Evolutionary conservation across 805 yeast genomes (phyloP).

Genomic region (Metschnikowia dekortorum): DNA sequence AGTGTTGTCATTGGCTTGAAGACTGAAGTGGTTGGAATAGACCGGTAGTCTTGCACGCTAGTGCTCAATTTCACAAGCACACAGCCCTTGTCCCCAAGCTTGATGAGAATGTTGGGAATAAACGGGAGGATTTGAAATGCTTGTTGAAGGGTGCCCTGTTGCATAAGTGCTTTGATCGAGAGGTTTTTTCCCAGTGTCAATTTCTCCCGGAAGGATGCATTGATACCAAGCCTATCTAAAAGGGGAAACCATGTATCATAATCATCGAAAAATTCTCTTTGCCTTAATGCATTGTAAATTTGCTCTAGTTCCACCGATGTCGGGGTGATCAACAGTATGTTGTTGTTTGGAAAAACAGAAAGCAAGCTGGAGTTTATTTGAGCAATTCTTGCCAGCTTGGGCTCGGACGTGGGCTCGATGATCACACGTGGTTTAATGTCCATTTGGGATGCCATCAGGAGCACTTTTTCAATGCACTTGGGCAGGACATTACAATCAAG

Average conservation of each 20-base stretch:
- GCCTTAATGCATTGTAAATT: constrained; percentile 48
- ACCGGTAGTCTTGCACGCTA: constrained; percentile 26
- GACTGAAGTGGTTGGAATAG: constrained; percentile 30
- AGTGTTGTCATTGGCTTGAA: constrained; percentile 23
- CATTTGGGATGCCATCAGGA: constrained; percentile 1
- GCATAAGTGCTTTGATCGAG: constrained; percentile 23
- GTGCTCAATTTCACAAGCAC: constrained; percentile 36
- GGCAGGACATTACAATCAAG: constrained; percentile 66
- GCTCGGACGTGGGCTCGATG: constrained; percentile 74
- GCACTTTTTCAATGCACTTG: constrained; percentile 27
- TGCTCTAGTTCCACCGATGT: constrained; percentile 58
- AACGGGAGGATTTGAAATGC: constrained; percentile 71
- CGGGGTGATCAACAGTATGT: constrained; percentile 56
- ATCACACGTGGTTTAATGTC: constrained; percentile 32
- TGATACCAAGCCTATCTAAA: constrained; percentile 55
- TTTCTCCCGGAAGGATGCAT: constrained; percentile 42
- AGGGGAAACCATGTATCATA: constrained; percentile 70
- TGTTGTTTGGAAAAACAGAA: constrained; percentile 45
- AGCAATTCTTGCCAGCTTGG: constrained; percentile 53
- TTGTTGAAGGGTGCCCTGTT: constrained; percentile 56
- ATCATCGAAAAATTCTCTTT: constrained; percentile 41
- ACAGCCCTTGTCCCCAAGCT: constrained; percentile 66
- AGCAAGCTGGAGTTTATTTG: constrained; percentile 23
- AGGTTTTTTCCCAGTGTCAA: constrained; percentile 28
- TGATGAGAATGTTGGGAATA: constrained; percentile 60